These are phyloP conservation scores for Rhodotorula mucilaginosa DNA, from an alignment of 1,284 basidiomycete genomes.

Conservation along the genomic window DNA sequence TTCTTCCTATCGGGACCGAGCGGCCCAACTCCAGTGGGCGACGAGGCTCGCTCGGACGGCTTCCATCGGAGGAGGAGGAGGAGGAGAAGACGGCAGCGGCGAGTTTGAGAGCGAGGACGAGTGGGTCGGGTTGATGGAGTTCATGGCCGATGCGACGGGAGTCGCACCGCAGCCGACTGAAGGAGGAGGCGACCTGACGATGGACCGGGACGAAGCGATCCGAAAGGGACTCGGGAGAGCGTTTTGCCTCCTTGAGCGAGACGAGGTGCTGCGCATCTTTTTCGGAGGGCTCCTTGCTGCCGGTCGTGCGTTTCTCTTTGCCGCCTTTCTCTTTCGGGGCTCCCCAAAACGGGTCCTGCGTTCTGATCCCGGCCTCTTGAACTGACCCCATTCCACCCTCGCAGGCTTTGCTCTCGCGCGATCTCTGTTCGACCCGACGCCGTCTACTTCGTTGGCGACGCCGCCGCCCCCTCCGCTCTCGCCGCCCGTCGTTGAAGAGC, in stretches of 20 bases:
- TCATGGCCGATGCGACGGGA: conserved; percentile 67
- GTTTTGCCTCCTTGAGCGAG: conserved; percentile 68
- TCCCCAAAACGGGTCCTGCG: neutral
- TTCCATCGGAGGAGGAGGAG: conserved; percentile 48
- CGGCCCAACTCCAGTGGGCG: conserved; percentile 77
- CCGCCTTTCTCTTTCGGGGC: neutral
- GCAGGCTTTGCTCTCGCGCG: conserved; percentile 77
- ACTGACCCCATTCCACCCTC: neutral
- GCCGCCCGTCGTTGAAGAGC: conserved; percentile 62
- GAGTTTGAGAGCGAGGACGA: conserved; percentile 64
- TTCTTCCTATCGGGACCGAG: conserved; percentile 64
- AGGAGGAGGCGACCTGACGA: conserved; percentile 32
- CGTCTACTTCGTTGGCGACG: conserved; percentile 54
- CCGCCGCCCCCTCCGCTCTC: conserved; percentile 51
- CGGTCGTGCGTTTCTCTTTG: conserved; percentile 66
- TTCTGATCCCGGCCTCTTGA: no score
- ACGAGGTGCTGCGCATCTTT: conserved; percentile 74
- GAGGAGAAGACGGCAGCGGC: conserved; percentile 27
- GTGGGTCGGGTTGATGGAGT: conserved; percentile 80
- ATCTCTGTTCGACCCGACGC: conserved; percentile 58
- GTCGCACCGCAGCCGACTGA: conserved; percentile 49
- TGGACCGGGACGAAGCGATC: conserved; percentile 41
- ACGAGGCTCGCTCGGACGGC: conserved; percentile 76
- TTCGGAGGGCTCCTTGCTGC: conserved; percentile 77
- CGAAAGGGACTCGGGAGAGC: conserved; percentile 55